Evolutionary conservation across 2,329 filamentous ascomycete species (phyloP), one percentile per base, ranked within the genome.

Genomic region (Cercospora zeina): DNA sequence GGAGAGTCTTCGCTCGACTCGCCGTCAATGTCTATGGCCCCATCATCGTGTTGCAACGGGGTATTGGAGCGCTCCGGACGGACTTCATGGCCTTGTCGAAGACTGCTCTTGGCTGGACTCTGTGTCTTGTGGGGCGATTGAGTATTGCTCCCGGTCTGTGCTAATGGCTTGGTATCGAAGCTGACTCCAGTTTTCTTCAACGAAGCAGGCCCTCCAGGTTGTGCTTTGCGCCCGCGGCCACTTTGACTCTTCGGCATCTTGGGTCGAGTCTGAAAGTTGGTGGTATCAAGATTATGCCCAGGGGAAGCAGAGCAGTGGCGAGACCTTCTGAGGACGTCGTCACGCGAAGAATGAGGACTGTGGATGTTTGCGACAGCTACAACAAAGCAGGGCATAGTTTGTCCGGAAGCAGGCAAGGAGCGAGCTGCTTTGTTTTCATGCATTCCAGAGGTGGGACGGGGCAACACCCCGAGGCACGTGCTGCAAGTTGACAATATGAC

Each of bases 341-440:
- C 24, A 19, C 34, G 34, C 37, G 27, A 21, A 31, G 8, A 31
- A 9, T 19, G 11, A 36, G n/a, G 36, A 19, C 13, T 14, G 39
- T 47, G 37, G 31, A 45, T 47, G 54, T 57, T 57, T 57, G 54
- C 37, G 39, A 33, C 24, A 33, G 30, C 27, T 16, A 13, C 14
- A 34, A 39, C 53, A 36, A 37, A 39, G 53, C 53, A 39, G 42
- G n/a, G 27, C 54, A 47, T 57, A 16, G 54, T 47, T 57, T 57
- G 54, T 19, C 34, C 37, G 34, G 13, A 56, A 34, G 37, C 54
- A 57, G 45, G 54, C 54, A 57, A 57, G 54, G 21, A 34, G 37
- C 16, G 30, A 30, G 16, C 14, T 47, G 39, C 54, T 42, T 39
- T 39, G 34, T 39, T 56, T 4, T 14, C 36, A 57, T 45, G 31